phyloP scores from a whole-genome alignment of 352 stramenopile species.

The Pythium periplocum region DNA sequence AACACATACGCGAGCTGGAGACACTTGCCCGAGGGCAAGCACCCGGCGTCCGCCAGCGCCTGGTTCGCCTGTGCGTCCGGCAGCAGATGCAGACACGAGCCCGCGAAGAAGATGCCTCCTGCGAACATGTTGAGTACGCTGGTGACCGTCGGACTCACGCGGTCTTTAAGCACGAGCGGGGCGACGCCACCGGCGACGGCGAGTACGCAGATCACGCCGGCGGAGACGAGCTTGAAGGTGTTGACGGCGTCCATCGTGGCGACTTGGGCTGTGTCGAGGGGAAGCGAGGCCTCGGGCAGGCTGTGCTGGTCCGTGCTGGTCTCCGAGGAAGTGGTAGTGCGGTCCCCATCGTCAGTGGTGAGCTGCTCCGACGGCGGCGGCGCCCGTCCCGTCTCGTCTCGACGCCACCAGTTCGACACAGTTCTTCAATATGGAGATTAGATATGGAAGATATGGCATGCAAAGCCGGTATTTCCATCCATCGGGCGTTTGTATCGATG shows the following conservation, averaged over 20 bases:
- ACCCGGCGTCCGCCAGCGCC: conserved; percentile 42
- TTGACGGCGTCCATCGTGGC: conserved; percentile 34
- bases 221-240: conserved; percentile 63
- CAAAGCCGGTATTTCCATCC: conserved; percentile 8
- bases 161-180: conserved; percentile 40
- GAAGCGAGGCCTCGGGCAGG: too few species aligned
- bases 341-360: not conserved
- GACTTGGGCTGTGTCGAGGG: not conserved
- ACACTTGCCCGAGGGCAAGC: conserved; percentile 39
- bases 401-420: too few species aligned
- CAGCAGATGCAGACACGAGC: conserved; percentile 75
- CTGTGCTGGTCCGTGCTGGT: too few species aligned
- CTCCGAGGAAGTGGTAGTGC: not conserved
- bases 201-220: conserved; percentile 50
- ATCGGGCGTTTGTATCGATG: too few species aligned
- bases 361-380: conserved; percentile 12
- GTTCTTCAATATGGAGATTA: not conserved
- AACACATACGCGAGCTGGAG: conserved; percentile 82
- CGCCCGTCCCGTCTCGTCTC: too few species aligned
- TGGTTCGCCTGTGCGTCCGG: conserved; percentile 66
- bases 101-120: conserved; percentile 73
- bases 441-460: conserved; percentile 3
- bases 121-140: conserved; percentile 81
- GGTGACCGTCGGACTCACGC: conserved; percentile 26
- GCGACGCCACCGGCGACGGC: conserved; percentile 47